These are phyloP conservation scores for Aspergillus avenaceus DNA, from an alignment of 495 filamentous ascomycete genomes.

Conservation along the genomic window DNA sequence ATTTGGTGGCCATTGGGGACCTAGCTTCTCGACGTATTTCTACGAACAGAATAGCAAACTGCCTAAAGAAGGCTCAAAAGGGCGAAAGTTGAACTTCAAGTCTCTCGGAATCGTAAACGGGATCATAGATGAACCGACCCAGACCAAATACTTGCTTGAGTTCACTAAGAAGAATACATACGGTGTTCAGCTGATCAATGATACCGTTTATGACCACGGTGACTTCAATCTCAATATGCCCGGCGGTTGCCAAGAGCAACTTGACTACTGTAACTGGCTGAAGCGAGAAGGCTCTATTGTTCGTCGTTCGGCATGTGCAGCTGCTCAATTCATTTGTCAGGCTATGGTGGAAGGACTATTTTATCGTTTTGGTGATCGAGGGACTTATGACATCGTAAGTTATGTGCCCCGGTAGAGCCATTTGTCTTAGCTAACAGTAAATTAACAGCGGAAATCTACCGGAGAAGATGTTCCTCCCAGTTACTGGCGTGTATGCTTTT, in stretches of 20 bases:
- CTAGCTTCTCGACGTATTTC: slow-evolving; percentile 50
- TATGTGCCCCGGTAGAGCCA: background rate
- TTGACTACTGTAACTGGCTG: slow-evolving; percentile 41
- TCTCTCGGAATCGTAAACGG: slow-evolving; percentile 60
- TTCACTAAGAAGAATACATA: slow-evolving; percentile 74
- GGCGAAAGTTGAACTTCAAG: slow-evolving; percentile 38
- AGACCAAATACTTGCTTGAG: slow-evolving; percentile 58
- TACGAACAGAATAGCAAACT: slow-evolving; percentile 57
- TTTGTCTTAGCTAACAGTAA: background rate
- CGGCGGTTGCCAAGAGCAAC: slow-evolving; percentile 58
- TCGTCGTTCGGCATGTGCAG: background rate
- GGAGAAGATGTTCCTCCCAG: background rate
- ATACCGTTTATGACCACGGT: slow-evolving; percentile 46
- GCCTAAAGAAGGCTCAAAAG: slow-evolving; percentile 35
- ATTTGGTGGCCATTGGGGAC: slow-evolving; percentile 38
- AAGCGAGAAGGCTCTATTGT: slow-evolving; percentile 21
- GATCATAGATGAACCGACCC: slow-evolving; percentile 67
- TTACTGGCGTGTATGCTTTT: slow-evolving; percentile 16
- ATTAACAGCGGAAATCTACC: background rate
- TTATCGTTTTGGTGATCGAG: background rate
- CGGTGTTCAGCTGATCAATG: slow-evolving; percentile 59
- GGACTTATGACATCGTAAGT: background rate
- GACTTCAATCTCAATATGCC: slow-evolving; percentile 44
- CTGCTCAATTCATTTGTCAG: slow-evolving; percentile 23
- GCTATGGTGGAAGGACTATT: slow-evolving; percentile 14